Conservation (phyloP, 108 stramenopile genomes). For the Cyclotella baltica region DNA sequence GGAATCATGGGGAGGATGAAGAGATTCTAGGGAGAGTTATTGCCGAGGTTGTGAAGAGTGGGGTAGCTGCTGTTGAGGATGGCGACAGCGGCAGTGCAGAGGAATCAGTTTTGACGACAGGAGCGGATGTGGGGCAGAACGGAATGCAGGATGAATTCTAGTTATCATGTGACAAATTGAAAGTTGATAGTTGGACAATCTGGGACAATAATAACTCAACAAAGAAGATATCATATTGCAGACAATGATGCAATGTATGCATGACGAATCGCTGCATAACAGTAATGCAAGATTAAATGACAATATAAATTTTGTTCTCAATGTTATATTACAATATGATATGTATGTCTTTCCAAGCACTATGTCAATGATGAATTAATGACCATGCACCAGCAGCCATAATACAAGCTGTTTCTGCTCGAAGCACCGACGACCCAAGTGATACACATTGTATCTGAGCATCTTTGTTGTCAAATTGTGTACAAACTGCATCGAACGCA, state of each 20-base stretch:
- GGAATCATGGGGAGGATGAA: slow-evolving; percentile 56
- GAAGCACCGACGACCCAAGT: slow-evolving; percentile 66
- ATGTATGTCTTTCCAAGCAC: background rate
- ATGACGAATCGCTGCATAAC: background rate
- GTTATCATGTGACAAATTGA: background rate
- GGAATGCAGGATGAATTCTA: slow-evolving; percentile 14
- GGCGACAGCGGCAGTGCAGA: slow-evolving; percentile 6
- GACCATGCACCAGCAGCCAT: slow-evolving; percentile 63
- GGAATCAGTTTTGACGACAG: slow-evolving; percentile 17
- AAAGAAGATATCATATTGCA: background rate
- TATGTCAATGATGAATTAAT: slow-evolving; percentile 35
- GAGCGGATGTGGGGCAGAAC: background rate
- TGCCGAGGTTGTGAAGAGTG: slow-evolving; percentile 5
- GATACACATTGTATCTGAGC: slow-evolving; percentile 63
- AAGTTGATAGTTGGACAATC: background rate
- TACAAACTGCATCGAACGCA: slow-evolving; percentile 49
- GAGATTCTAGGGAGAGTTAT: slow-evolving; percentile 25
- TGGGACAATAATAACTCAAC: background rate
- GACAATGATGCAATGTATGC: too few relatives aligned
- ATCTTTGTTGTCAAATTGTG: slow-evolving; percentile 7
- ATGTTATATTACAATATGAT: too few relatives aligned
- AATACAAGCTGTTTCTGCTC: slow-evolving; percentile 86
- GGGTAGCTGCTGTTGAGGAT: slow-evolving; percentile 1
- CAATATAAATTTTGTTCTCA: too few relatives aligned
- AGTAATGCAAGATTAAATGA: background rate